Percentiles rank a stretch among this genome's conserved stretches.
phyloP scores from a whole-genome alignment of 1,139 yeast genomes.

The Nakaseomyces bracarensis region DNA sequence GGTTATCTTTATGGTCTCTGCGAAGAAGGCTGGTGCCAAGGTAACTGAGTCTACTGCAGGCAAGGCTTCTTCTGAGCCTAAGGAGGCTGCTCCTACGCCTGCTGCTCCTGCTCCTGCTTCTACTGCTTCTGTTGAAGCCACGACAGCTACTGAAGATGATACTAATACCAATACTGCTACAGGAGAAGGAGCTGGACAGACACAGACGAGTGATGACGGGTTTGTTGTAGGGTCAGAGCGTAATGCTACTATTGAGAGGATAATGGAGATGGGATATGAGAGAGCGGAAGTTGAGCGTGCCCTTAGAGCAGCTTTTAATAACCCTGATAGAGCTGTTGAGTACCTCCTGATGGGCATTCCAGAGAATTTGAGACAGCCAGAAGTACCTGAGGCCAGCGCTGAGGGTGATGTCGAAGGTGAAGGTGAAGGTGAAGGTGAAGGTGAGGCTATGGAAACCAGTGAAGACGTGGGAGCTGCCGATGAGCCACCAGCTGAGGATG shows the following conservation, averaged over 20 bases:
- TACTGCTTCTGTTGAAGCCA: slow-evolving; percentile 17
- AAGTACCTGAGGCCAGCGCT: slow-evolving; percentile 14
- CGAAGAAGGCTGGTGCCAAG: slow-evolving; percentile 26
- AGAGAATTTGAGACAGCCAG: slow-evolving; percentile 41
- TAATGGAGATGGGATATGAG: slow-evolving; percentile 95
- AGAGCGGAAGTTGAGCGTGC: slow-evolving; percentile 85
- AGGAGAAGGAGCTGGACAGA: slow-evolving; percentile 26
- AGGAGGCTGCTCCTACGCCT: slow-evolving; percentile 26
- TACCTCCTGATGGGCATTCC: slow-evolving; percentile 88
- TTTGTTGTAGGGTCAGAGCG: slow-evolving; percentile 30
- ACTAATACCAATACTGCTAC: slow-evolving; percentile 29
- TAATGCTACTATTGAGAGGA: slow-evolving; percentile 49
- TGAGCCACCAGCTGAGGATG: slow-evolving; percentile 37
- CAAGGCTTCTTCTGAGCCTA: slow-evolving; percentile 19
- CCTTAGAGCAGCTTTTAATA: slow-evolving; percentile 88
- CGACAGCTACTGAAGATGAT: neutral
- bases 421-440: slow-evolving; percentile 12
- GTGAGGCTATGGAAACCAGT: slow-evolving; percentile 16
- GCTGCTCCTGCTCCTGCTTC: slow-evolving; percentile 27
- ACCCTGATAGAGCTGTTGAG: slow-evolving; percentile 97
- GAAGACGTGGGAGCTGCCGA: slow-evolving; percentile 9
- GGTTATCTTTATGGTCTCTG: slow-evolving; percentile 80
- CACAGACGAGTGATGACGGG: slow-evolving; percentile 25
- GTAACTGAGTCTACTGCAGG: slow-evolving; percentile 27
- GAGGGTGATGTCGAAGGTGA: slow-evolving; percentile 12